Percentiles rank a stretch among this genome's conserved stretches.
Evolutionary conservation across 345 rosid species (phyloP).

Genomic region (Lumnitzera racemosa): DNA sequence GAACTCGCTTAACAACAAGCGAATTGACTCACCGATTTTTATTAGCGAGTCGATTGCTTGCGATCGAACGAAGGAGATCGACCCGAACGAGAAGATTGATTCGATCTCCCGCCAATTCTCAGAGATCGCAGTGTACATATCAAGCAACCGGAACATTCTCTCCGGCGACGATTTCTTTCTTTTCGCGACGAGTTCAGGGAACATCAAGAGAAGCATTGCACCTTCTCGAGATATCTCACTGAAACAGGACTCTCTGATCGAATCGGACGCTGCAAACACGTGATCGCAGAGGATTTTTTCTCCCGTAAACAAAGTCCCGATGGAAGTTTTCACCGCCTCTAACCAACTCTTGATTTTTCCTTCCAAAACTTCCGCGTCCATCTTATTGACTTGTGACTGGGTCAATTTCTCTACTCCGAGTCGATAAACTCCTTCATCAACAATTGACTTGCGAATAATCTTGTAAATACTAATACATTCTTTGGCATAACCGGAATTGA

Average conservation of each 20-base stretch:
- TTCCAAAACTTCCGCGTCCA: constrained; percentile 17
- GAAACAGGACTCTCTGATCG: constrained; percentile 23
- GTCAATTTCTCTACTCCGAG: constrained; percentile 19
- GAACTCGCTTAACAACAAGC: constrained; percentile 7
- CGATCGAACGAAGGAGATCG: constrained; percentile 9
- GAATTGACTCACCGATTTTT: constrained; percentile 14
- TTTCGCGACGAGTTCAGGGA: constrained; percentile 12
- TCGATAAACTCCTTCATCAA: constrained; percentile 20
- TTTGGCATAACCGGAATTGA: constrained; percentile 1
- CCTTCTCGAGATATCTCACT: constrained; percentile 7
- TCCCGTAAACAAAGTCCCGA: constrained; percentile 20
- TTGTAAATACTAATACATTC: constrained; percentile 3
- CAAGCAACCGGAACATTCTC: constrained; percentile 17
- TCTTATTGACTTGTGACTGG: constrained; percentile 11
- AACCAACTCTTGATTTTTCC: constrained; percentile 22
- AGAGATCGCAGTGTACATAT: constrained; percentile 15
- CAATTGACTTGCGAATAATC: constrained; percentile 6
- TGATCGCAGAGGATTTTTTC: constrained; percentile 28
- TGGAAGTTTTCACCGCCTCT: constrained; percentile 15
- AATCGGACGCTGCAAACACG: constrained; percentile 17
- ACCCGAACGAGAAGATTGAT: constrained; percentile 8
- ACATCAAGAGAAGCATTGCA: constrained; percentile 8
- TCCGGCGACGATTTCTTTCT: constrained; percentile 13
- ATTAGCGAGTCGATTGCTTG: constrained; percentile 9
- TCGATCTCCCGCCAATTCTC: constrained; percentile 15